phyloP scores from a whole-genome alignment of 345 rosid species.

The Orychophragmus violaceus region DNA sequence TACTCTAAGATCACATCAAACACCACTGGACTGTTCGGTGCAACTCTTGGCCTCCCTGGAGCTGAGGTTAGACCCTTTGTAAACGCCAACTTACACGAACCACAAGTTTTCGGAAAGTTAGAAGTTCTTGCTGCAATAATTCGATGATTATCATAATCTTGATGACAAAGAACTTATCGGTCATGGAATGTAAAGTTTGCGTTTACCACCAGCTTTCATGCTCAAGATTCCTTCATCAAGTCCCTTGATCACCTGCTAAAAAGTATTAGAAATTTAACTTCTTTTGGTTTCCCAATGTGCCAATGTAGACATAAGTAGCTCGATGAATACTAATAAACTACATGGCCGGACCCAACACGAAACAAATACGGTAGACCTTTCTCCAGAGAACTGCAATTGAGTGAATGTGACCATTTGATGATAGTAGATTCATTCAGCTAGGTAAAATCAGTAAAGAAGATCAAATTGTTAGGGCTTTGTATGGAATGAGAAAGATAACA shows the following conservation, averaged over 20 bases:
- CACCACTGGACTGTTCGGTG: too few relatives aligned
- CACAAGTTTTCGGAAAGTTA: neutral
- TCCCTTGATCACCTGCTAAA: conserved; percentile 69
- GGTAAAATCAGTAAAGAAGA: neutral
- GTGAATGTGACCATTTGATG: too few relatives aligned
- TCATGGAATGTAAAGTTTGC: conserved; percentile 83
- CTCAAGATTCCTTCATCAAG: too few relatives aligned
- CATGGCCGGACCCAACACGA: conserved; percentile 96
- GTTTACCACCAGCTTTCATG: conserved; percentile 87
- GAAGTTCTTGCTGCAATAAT: neutral
- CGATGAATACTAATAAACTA: conserved; percentile 14
- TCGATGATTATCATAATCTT: too few relatives aligned
- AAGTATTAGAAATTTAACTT: neutral
- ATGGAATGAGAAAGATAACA: conserved; percentile 35
- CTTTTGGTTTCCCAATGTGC: neutral
- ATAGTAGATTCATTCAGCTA: too few relatives aligned
- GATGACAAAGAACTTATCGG: conserved; percentile 38
- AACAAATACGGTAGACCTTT: conserved; percentile 72
- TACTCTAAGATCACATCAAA: too few relatives aligned
- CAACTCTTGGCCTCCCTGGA: too few relatives aligned
- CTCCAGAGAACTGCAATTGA: conserved; percentile 67
- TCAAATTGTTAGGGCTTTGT: neutral
- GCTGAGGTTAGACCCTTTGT: too few relatives aligned
- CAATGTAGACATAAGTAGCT: too few relatives aligned
- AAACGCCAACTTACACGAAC: too few relatives aligned